phyloP scores from a whole-genome alignment of 106 monocot genomes.

The Ottelia alismoides region DNA sequence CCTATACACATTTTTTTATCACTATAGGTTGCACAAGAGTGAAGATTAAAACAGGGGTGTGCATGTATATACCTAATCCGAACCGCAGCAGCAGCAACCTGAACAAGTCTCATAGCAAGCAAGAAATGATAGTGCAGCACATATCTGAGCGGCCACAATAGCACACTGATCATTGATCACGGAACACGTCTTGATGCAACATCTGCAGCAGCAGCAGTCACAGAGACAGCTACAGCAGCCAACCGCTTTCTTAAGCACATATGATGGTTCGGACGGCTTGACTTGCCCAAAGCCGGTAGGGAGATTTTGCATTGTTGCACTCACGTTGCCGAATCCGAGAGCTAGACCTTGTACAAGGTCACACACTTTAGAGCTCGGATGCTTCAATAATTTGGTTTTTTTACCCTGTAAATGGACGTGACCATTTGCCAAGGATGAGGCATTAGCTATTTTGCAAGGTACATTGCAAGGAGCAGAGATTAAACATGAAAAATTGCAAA shows the following conservation, averaged over 20 bases:
- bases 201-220: slow-evolving; percentile 70
- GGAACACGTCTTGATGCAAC: slow-evolving; percentile 41
- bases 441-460: too few relatives aligned
- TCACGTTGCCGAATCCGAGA: slow-evolving; percentile 59
- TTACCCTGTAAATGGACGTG: slow-evolving; percentile 31
- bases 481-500: too few relatives aligned
- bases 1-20: too few relatives aligned
- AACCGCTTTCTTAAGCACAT: slow-evolving; percentile 28
- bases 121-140: slow-evolving; percentile 48
- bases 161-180: slow-evolving; percentile 54
- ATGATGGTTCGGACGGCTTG: slow-evolving; percentile 15
- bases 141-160: slow-evolving; percentile 42
- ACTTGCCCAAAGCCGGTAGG: slow-evolving; percentile 28
- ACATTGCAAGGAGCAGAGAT: too few relatives aligned
- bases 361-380: slow-evolving; percentile 4
- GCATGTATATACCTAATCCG: too few relatives aligned
- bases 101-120: slow-evolving; percentile 66
- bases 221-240: slow-evolving; percentile 45
- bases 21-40: too few relatives aligned
- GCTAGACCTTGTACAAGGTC: slow-evolving; percentile 8
- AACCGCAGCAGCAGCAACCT: slow-evolving; percentile 28
- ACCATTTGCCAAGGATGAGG: too few relatives aligned
- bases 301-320: slow-evolving; percentile 50
- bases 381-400: slow-evolving; percentile 25
- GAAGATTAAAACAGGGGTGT: too few relatives aligned